These are phyloP conservation scores for Dioscorea dumetorum DNA, from an alignment of 106 monocot species.

Conservation along the genomic window DNA sequence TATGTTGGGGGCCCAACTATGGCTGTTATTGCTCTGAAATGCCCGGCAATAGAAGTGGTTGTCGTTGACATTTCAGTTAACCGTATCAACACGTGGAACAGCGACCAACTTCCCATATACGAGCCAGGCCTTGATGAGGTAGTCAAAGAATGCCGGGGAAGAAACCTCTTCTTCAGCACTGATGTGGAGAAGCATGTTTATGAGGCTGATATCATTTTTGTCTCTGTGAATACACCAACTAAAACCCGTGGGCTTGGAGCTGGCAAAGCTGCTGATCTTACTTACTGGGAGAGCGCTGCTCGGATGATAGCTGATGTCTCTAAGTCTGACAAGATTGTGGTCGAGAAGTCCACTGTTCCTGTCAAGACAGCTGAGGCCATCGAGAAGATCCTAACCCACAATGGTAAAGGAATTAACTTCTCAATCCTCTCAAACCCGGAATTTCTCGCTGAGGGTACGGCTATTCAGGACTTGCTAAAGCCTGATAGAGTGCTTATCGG, in stretches of 20 bases:
- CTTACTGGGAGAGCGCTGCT: slow-evolving; percentile 49
- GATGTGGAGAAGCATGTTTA: slow-evolving; percentile 40
- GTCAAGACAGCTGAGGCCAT: slow-evolving; percentile 47
- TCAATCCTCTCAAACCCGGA: slow-evolving; percentile 45
- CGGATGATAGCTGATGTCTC: slow-evolving; percentile 46
- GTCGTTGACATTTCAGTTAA: slow-evolving; percentile 36
- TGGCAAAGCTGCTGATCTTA: slow-evolving; percentile 47
- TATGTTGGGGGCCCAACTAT: slow-evolving; percentile 49
- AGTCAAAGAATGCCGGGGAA: slow-evolving; percentile 36
- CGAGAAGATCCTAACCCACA: slow-evolving; percentile 45
- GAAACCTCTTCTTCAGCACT: slow-evolving; percentile 46
- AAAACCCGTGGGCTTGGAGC: slow-evolving; percentile 42
- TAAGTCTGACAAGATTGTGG: slow-evolving; percentile 48
- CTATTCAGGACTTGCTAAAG: slow-evolving; percentile 35
- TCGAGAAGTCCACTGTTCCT: slow-evolving; percentile 45
- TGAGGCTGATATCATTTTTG: slow-evolving; percentile 42
- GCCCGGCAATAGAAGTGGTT: slow-evolving; percentile 37
- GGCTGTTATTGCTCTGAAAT: slow-evolving; percentile 47
- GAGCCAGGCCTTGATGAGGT: slow-evolving; percentile 46
- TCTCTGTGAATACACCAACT: slow-evolving; percentile 44
- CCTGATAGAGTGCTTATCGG: slow-evolving; percentile 42
- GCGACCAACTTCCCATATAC: slow-evolving; percentile 37
- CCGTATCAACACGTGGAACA: slow-evolving; percentile 43
- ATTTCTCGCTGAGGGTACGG: slow-evolving; percentile 47
- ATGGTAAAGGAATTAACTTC: slow-evolving; percentile 38